Percentiles rank a stretch among this genome's conserved stretches.
phyloP scores from a whole-genome alignment of 2,329 filamentous ascomycete species.

The Pseudofabraea citricarpa region DNA sequence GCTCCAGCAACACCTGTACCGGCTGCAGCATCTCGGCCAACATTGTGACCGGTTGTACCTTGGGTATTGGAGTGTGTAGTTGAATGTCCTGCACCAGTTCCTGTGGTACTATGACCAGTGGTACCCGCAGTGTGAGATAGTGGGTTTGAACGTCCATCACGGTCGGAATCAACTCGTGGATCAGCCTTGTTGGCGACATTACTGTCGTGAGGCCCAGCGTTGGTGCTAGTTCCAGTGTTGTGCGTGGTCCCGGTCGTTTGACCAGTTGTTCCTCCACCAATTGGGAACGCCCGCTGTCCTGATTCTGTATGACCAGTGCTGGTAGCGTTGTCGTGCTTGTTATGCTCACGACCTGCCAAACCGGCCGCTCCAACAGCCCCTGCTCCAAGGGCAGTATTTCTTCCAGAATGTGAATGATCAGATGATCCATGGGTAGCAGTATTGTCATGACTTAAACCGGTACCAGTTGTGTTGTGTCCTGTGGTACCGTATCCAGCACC shows the following conservation, averaged over 20 bases:
- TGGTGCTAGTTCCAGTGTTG: conserved; percentile 22
- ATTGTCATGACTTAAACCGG: conserved; percentile 31
- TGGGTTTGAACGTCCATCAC: conserved; percentile 6
- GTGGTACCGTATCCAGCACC: conserved; percentile 5
- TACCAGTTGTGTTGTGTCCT: conserved; percentile 32
- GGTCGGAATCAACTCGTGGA: conserved; percentile 28
- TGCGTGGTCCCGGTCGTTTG: conserved; percentile 2
- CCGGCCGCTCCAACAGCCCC: conserved; percentile 7
- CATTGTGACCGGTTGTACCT: conserved; percentile 4
- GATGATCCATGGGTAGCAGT: conserved; percentile 11
- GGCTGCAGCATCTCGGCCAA: conserved; percentile 9
- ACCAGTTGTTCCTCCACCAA: too few species aligned
- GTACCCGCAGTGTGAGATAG: too few species aligned
- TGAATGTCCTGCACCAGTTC: not conserved
- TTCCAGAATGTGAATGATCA: conserved; percentile 14
- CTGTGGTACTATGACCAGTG: conserved; percentile 5
- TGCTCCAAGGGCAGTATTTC: conserved; percentile 9
- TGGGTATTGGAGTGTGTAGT: not conserved
- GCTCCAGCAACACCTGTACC: conserved; percentile 1
- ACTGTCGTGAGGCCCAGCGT: conserved; percentile 30
- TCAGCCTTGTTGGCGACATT: conserved; percentile 33
- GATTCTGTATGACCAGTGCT: not conserved
- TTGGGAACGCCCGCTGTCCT: not conserved
- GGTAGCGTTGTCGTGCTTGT: conserved; percentile 1
- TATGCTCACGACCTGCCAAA: conserved; percentile 8